Base-by-base conservation (phyloP, 2,329 filamentous ascomycete species). In the Sporothrix protearum region DNA sequence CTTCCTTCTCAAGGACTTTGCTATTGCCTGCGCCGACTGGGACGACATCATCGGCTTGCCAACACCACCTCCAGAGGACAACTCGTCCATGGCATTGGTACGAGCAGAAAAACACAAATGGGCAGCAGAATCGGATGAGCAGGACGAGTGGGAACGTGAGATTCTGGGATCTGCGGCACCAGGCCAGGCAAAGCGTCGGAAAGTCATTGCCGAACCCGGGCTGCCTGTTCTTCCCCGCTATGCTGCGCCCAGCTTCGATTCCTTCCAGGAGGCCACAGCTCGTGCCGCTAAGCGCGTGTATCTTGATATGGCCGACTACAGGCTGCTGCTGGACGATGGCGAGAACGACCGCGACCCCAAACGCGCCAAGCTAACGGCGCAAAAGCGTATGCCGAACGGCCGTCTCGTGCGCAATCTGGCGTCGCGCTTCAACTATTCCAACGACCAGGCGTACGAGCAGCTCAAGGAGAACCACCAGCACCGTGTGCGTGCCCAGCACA, bases 391-490 rank as follows among this genome's bases (percentile, higher is more conserved):
- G 83, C 88, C 87, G 8, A 91, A 88, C 71, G 88, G 89, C 19
- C 91, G 89, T 68, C 82, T 93, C 55, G 89, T 90, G 2, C 91
- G 91, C 70, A 89, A 92, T 71, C 86, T 97, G 47, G 88, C 88
- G 49, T 88, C 91, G 75, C 90, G 95, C 55, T 99, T 97, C 85
- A 98, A 98, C 78, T 92, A 96, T 72, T 97, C 94, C 39, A 98
- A 98, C 74, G 96, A 99, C 77, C 92, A 96, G 72, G 94, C 94
- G 1, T 99, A 99, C 79, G 94, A 98, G 78, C 89, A 94, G 73
- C 87, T 99, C 59, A 98, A 98, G 81, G 94, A 97, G 80, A 98
- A 97, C 78, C 94, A 97, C 78, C 93, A 97, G 82, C 94, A 93
- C 85, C 98, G 97, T 81, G 92, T 99, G 73, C 90, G 96, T 75